Evolutionary conservation across 805 yeast genomes (phyloP).

Genomic region (Teunomyces kruisii): DNA sequence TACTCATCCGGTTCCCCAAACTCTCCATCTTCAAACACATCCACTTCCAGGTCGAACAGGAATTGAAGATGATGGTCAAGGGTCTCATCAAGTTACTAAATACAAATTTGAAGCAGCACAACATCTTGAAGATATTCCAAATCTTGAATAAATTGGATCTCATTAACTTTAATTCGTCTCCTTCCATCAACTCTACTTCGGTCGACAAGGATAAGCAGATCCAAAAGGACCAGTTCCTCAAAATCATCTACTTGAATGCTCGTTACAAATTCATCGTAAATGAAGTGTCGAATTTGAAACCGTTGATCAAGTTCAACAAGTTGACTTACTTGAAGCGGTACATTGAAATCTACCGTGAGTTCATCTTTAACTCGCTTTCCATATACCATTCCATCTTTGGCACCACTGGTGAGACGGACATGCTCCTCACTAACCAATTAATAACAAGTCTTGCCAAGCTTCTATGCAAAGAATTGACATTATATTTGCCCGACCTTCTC

Average conservation of each 20-base stretch:
- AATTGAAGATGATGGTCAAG: constrained; percentile 63
- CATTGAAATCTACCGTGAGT: constrained; percentile 83
- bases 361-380: constrained; percentile 69
- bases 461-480: constrained; percentile 21
- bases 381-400: constrained; percentile 62
- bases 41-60: constrained; percentile 51
- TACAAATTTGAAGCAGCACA: constrained; percentile 77
- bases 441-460: constrained; percentile 29
- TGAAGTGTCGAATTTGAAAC: constrained; percentile 58
- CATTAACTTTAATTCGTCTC: constrained; percentile 6
- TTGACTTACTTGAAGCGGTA: constrained; percentile 72
- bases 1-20: constrained; percentile 68
- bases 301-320: constrained; percentile 51
- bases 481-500: constrained; percentile 21
- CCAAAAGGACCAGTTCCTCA: constrained; percentile 26
- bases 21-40: constrained; percentile 51
- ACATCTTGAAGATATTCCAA: constrained; percentile 73
- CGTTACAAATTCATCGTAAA: constrained; percentile 64
- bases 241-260: constrained; percentile 63
- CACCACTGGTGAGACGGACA: constrained; percentile 16
- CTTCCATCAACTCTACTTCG: constrained; percentile 1
- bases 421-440: constrained; percentile 25
- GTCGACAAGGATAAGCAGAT: constrained; percentile 5
- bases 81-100: constrained; percentile 68
- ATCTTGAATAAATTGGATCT: constrained; percentile 60